phyloP scores from a whole-genome alignment of 768 basidiomycete genomes.

The Artomyces pyxidatus region DNA sequence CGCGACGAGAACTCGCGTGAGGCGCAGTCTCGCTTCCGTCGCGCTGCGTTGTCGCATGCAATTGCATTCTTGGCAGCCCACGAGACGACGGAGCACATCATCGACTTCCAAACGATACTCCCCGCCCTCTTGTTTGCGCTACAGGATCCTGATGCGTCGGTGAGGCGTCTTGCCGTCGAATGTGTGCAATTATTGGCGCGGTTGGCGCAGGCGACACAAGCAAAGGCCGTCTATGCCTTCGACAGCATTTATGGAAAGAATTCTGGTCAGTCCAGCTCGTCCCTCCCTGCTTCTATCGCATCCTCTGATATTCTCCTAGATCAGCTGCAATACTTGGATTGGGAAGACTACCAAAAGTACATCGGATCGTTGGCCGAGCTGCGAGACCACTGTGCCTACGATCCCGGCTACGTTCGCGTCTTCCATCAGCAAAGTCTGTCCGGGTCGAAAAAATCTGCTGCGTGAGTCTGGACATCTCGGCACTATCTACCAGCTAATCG shows the following conservation, averaged over 20 bases:
- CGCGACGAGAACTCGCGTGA: conserved; percentile 9
- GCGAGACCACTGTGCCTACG: conserved; percentile 50
- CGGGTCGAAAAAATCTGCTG: conserved; percentile 43
- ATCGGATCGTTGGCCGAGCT: conserved; percentile 40
- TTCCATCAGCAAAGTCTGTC: conserved; percentile 55
- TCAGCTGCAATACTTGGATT: conserved; percentile 60
- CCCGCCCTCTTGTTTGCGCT: conserved; percentile 62
- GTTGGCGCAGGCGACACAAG: conserved; percentile 31
- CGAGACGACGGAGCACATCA: conserved; percentile 35
- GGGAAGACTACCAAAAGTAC: conserved; percentile 54
- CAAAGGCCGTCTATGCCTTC: conserved; percentile 57
- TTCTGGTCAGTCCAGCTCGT: conserved; percentile 35
- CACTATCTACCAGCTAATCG: background rate
- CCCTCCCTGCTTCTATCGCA: background rate
- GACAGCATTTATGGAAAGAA: conserved; percentile 63
- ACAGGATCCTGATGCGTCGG: conserved; percentile 32
- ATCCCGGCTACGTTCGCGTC: conserved; percentile 45
- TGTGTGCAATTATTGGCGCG: conserved; percentile 43
- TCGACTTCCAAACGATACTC: conserved; percentile 78
- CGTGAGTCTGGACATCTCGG: conserved; percentile 31
- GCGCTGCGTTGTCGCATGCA: conserved; percentile 65
- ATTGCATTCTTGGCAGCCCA: conserved; percentile 78
- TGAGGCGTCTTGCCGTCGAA: conserved; percentile 46
- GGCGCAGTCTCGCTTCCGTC: conserved; percentile 28
- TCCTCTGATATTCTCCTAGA: conserved; percentile 18